These are phyloP conservation scores for Hygrocybe punicea DNA, from an alignment of 768 basidiomycete species.

Conservation along the genomic window DNA sequence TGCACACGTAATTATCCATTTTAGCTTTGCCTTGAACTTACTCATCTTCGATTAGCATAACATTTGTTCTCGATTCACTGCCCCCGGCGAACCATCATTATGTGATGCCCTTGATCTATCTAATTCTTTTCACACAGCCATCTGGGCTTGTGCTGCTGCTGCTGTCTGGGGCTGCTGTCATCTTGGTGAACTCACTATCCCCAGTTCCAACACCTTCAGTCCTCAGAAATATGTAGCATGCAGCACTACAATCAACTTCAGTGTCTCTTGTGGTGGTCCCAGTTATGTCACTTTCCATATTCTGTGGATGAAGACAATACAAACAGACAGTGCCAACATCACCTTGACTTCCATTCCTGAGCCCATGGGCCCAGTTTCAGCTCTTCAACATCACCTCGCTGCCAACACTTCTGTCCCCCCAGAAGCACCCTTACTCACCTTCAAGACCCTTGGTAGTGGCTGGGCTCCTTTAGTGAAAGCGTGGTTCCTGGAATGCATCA, in stretches of 20 bases:
- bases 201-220: constrained; percentile 9
- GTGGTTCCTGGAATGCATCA: constrained; percentile 12
- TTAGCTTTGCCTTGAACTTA: too few species aligned
- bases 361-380: constrained; percentile 14
- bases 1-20: too few species aligned
- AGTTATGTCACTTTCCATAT: constrained; percentile 26
- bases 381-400: constrained; percentile 23
- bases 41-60: too few species aligned
- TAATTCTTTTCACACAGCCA: constrained; percentile 27
- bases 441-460: neutral
- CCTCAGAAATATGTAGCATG: constrained; percentile 14
- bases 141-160: constrained; percentile 29
- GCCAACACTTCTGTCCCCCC: constrained; percentile 16
- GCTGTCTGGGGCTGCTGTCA: constrained; percentile 37
- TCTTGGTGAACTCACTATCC: constrained; percentile 27
- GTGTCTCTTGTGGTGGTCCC: neutral
- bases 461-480: constrained; percentile 10
- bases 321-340: constrained; percentile 24
- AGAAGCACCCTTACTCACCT: constrained; percentile 15
- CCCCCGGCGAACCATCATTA: too few species aligned
- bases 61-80: too few species aligned
- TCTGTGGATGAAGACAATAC: constrained; percentile 37
- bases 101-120: constrained; percentile 17
- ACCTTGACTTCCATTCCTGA: constrained; percentile 18
- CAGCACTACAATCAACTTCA: neutral